phyloP scores from a whole-genome alignment of 2,329 filamentous ascomycete genomes.

The Penicillium sp. region DNA sequence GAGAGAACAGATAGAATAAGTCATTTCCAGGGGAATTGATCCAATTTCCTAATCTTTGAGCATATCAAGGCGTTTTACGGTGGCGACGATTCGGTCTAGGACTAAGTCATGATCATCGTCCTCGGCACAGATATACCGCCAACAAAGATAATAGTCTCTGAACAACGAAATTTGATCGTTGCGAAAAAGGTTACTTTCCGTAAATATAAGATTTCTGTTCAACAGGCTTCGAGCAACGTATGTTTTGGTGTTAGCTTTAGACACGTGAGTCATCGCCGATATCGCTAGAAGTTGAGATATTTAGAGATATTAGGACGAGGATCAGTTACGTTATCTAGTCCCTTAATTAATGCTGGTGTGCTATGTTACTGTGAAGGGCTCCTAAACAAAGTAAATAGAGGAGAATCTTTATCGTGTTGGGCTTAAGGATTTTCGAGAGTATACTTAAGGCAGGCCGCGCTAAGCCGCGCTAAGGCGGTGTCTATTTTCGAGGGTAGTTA shows the following conservation, averaged over 20 bases:
- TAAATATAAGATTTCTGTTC: neutral
- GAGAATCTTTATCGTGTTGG: neutral
- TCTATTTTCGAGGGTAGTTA: neutral
- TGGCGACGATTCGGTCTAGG: neutral
- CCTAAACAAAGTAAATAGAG: neutral
- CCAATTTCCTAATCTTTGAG: neutral
- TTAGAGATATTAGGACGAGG: neutral
- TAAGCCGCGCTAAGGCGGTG: neutral
- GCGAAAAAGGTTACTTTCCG: neutral
- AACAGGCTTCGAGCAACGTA: neutral
- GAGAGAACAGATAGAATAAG: neutral
- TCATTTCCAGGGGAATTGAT: neutral
- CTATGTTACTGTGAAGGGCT: neutral
- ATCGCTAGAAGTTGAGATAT: neutral
- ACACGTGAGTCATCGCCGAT: neutral
- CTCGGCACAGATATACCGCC: neutral
- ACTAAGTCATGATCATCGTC: neutral
- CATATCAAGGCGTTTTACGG: neutral
- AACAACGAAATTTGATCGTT: neutral
- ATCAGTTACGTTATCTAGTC: neutral
- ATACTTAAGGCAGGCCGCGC: neutral
- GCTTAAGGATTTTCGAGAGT: neutral
- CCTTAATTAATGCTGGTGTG: neutral
- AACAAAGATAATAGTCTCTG: neutral
- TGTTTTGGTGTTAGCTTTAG: neutral